These are phyloP conservation scores for Chytriomyces confervae DNA, from an alignment of 192 early-diverging fungal genomes.

Conservation along the genomic window DNA sequence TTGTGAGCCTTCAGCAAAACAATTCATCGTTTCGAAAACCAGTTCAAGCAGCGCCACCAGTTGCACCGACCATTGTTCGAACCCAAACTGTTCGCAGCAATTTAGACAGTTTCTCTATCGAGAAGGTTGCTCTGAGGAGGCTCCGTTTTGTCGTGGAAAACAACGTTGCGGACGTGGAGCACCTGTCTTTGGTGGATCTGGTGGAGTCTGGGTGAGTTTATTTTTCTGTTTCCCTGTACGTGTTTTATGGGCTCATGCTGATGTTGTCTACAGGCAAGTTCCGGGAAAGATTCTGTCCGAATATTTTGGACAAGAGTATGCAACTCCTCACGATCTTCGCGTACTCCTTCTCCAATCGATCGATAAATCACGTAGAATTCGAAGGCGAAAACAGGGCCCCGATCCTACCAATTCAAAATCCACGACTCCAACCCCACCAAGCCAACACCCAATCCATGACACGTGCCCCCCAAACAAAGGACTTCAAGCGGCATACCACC, in stretches of 20 bases:
- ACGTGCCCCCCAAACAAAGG: constrained; percentile 7
- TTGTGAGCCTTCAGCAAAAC: not conserved
- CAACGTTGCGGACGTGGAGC: constrained; percentile 46
- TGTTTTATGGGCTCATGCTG: not conserved
- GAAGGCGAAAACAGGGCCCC: not conserved
- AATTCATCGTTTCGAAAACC: constrained; percentile 12
- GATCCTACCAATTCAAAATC: not conserved
- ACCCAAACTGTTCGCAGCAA: constrained; percentile 47
- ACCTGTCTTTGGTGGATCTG: constrained; percentile 50
- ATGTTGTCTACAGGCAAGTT: constrained; percentile 35
- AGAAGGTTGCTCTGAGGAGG: constrained; percentile 53
- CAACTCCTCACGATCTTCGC: constrained; percentile 42
- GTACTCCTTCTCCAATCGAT: constrained; percentile 55
- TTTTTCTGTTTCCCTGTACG: not conserved
- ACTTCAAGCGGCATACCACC: constrained; percentile 18
- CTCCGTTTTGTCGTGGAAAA: constrained; percentile 54
- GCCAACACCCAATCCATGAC: constrained; percentile 20
- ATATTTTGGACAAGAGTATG: constrained; percentile 47
- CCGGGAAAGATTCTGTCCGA: constrained; percentile 34
- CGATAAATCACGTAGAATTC: constrained; percentile 36
- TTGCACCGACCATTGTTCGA: constrained; percentile 27
- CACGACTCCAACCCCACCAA: not conserved
- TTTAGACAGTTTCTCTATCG: constrained; percentile 48
- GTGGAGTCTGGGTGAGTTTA: constrained; percentile 45
- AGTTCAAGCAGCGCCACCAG: constrained; percentile 12